Conservation (phyloP, 2,329 filamentous ascomycete species). For the Cladosporium colombiae region DNA sequence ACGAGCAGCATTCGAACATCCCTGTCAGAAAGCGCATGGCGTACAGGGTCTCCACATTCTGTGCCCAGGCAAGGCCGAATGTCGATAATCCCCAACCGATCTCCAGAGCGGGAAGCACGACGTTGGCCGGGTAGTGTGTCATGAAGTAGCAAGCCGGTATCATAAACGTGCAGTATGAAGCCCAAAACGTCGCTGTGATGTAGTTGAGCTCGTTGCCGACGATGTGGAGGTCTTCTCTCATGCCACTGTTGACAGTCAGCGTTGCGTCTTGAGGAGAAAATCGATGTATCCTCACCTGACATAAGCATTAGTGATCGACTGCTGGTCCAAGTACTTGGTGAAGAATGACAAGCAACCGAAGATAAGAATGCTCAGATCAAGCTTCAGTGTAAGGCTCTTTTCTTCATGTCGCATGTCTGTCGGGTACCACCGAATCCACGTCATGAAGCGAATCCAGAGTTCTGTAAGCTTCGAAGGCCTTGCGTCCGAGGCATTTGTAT, state of each 20-base stretch:
- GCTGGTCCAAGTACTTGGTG: conserved; percentile 7
- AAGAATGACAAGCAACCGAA: conserved; percentile 1
- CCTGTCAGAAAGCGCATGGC: conserved; percentile 1
- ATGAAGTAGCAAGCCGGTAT: conserved; percentile 7
- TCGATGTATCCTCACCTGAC: not conserved
- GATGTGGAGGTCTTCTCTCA: conserved; percentile 7
- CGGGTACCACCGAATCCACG: not conserved
- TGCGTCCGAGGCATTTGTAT: no score
- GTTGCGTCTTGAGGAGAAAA: no score
- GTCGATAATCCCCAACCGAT: conserved; percentile 5
- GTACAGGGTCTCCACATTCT: conserved; percentile 6
- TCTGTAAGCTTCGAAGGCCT: not conserved
- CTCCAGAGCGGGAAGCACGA: not conserved
- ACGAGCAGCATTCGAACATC: conserved; percentile 3
- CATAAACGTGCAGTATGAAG: conserved; percentile 7
- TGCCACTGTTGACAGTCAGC: not conserved
- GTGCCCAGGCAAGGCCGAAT: conserved; percentile 1
- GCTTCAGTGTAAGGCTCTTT: not conserved
- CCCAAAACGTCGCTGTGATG: conserved; percentile 5
- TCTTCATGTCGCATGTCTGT: not conserved
- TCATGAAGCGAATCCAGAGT: not conserved
- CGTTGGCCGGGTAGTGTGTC: conserved; percentile 4
- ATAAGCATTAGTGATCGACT: conserved; percentile 1
- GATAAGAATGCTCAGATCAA: not conserved
- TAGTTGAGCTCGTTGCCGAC: not conserved